Conservation (phyloP, 768 basidiomycete genomes). For the Tricholoma sp. region DNA sequence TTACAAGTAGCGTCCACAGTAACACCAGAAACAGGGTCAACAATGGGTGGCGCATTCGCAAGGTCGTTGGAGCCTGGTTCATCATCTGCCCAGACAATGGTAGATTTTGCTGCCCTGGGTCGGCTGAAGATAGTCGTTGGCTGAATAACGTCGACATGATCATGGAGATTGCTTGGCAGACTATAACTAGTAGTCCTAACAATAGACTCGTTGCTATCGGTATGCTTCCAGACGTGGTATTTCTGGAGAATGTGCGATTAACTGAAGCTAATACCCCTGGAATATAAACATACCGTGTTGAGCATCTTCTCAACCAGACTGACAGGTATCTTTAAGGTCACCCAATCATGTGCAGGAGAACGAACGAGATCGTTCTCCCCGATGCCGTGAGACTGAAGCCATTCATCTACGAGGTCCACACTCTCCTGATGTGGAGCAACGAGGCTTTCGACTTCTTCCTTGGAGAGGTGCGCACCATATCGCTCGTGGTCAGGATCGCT, state of each 20-base stretch:
- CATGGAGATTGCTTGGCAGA: slow-evolving; percentile 54
- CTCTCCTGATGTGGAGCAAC: slow-evolving; percentile 54
- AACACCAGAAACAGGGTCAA: slow-evolving; percentile 24
- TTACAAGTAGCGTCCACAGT: slow-evolving; percentile 45
- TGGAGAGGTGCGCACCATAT: slow-evolving; percentile 53
- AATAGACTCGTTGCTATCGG: slow-evolving; percentile 42
- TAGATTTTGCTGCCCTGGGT: slow-evolving; percentile 36
- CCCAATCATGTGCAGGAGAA: slow-evolving; percentile 68
- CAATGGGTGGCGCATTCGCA: slow-evolving; percentile 14
- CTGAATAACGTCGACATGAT: slow-evolving; percentile 63
- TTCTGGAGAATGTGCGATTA: slow-evolving; percentile 32
- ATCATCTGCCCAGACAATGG: slow-evolving; percentile 23
- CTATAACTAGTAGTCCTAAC: slow-evolving; percentile 66
- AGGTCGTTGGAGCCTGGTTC: slow-evolving; percentile 5
- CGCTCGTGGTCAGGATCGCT: slow-evolving; percentile 49
- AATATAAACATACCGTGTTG: slow-evolving; percentile 44
- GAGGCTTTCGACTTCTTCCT: slow-evolving; percentile 58
- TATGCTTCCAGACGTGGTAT: slow-evolving; percentile 60
- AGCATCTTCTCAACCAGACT: slow-evolving; percentile 60
- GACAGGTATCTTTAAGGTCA: slow-evolving; percentile 54
- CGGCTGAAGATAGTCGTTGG: slow-evolving; percentile 67
- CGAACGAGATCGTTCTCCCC: slow-evolving; percentile 40
- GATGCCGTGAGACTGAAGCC: slow-evolving; percentile 57
- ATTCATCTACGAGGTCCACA: slow-evolving; percentile 49
- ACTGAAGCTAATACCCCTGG: not conserved